Base-by-base conservation (phyloP, 331 rosid species). In the Telfairia occidentalis region DNA sequence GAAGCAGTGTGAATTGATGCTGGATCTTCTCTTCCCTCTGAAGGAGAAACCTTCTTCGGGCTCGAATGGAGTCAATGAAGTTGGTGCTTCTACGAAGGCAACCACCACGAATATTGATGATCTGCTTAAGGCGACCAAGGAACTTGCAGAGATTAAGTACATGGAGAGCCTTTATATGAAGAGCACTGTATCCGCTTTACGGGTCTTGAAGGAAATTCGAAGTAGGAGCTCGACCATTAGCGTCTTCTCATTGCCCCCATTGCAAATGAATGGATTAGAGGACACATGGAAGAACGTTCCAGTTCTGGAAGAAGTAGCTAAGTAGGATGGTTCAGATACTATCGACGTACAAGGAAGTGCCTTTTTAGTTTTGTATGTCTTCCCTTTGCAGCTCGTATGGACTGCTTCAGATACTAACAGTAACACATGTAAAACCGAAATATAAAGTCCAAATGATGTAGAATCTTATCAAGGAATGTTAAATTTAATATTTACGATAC, bases 161-260 rank as follows among this genome's bases (percentile, higher is more conserved):
- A 87, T 92, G 87, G 96, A 95, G 86, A 90, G 96, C 78, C 86
- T 90, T 58, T 87, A 90, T 53, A 85, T 95, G 99, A 89, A 90
- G 82, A 89, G 99, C 46, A 95, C 97, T 2, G 54, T 95, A 69
- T 84, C 96, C 9, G 99, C 99, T 3, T 84, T 95, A 81, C 86
- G 88, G 53, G 90, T 86, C 80, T 76, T 95, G 86, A 88, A 92
- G 90, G 97, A 95, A 82, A 90, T 95, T 78, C 75, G 97, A 76
- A 95, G 96, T 9, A 82, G 87, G 79, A 95, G 99, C 87, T 95
- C 99, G 0, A 95, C 99, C 0, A 97, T 95, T 7, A 89, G 97
- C 38, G 85, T 71, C 74, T 95, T 92, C 65, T 95, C 99, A 1
- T 85, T 95, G 92, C 99, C 99, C 37, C 99, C 99, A 0, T 81